Evolutionary conservation across 148 eudicot genomes (phyloP), one percentile per base, ranked within the genome.

Genomic region (Beta vulgaris): DNA sequence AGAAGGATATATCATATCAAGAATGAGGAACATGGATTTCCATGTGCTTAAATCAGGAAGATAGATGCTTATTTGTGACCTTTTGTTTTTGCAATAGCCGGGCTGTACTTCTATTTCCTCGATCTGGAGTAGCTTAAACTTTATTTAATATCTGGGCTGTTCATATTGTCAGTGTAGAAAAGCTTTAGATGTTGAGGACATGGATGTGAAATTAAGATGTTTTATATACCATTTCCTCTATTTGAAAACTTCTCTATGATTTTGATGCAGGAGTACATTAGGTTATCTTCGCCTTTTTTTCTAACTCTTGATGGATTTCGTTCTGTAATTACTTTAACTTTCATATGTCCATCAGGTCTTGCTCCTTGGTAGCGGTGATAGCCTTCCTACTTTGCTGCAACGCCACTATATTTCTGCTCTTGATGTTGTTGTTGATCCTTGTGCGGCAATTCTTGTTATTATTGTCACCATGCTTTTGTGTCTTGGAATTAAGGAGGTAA

Each of bases 401-500:
- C 97, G 98, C 31, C 96, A 88, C 14, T 61, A 85, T 75, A 72
- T 95, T 70, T 91, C 96, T 68, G 84, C 87, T 61, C 83, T 95
- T 83, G 89, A 77, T 73, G 69, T 95, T 62, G 80, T 82, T 68
- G 89, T 95, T 58, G 98, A 95, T 57, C 98, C 98, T 51, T 95
- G 98, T 87, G 98, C 98, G 32, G 93, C 93, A 58, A 60, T 92
- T 51, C 81, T 95, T 34, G 89, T 90, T 73, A 73, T 89, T 44
- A 68, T 90, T 79, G 96, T 89, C 79, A 90, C 98, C 19, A 86
- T 83, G 57, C 96, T 95, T 48, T 81, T 95, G 68, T 92, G 97
- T 79, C 84, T 90, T 26, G 98, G 98, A 69, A 95, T 95, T 84
- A 95, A 95, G 81, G 98, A 95, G 98, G 98, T 95, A 80, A 21